Base-by-base conservation (phyloP, 495 filamentous ascomycete species). In the Hyaloscypha variabilis region DNA sequence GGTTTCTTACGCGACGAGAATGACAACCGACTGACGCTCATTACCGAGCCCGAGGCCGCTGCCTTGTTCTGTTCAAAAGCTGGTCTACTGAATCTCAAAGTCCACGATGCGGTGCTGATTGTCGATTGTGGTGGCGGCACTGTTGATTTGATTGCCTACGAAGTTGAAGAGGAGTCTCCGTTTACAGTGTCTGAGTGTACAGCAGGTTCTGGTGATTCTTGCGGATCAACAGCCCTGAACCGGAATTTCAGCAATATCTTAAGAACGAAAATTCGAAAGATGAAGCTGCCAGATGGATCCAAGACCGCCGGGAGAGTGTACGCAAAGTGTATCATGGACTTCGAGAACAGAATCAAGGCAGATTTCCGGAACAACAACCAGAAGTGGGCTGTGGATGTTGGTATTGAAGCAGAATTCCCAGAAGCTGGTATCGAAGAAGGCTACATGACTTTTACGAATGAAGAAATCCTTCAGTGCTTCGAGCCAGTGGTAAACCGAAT, bases 391-490 rank as follows among this genome's bases (percentile, higher is more conserved):
- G 88, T 91, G 25, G 88, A 91, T 70, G 88, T 91, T 29, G 88
- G 88, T 74, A 91, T 91, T 69, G 88, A 91, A 76, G 88, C 88
- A 61, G 88, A 91, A 71, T 91, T 89, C 75, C 88, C 88, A 67
- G 88, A 91, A 73, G 88, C 88, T 29, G 88, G 88, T 63, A 91
- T 91, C 62, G 88, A 90, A 72, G 88, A 91, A 71, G 88, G 88
- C 25, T 91, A 90, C 80, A 91, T 91, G 88, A 90, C 88, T n/a
- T 91, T 91, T 70, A 91, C 87, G 30, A 90, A 91, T 74, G 88
- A 91, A 77, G 88, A 91, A 74, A 91, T 91, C 67, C 80, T 91
- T 61, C 88, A 90, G 76, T 91, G 88, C 77, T 91, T 91, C 74
- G 88, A 91, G 76, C 88, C 88, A 25, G 67, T 89, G 30, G 88